Conservation (phyloP, 257 asterid genomes). For the Anisodus tanguticus region DNA sequence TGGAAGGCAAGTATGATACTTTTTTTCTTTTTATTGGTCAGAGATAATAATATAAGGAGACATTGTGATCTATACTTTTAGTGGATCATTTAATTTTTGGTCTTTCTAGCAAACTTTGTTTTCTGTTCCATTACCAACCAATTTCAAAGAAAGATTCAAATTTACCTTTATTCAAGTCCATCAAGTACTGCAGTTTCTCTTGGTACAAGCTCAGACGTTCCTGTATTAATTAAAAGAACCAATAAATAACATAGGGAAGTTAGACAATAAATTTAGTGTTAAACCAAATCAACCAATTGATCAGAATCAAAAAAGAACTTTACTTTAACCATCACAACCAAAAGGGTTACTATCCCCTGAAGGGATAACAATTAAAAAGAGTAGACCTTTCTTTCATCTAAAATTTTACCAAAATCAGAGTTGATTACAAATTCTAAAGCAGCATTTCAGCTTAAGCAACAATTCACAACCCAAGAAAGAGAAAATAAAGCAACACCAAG, state of each 20-base stretch:
- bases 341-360: background rate
- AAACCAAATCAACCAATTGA: background rate
- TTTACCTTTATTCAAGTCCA: slow-evolving; percentile 75
- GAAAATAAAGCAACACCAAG: background rate
- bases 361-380: background rate
- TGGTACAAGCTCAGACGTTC: slow-evolving; percentile 82
- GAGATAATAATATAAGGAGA: background rate
- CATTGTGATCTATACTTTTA: background rate
- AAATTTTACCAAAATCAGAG: background rate
- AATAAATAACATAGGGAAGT: background rate
- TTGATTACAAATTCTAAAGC: background rate
- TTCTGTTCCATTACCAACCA: slow-evolving; percentile 3
- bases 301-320: background rate
- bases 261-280: slow-evolving; percentile 27
- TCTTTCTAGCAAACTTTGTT: background rate
- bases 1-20: background rate
- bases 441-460: background rate
- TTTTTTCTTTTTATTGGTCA: background rate
- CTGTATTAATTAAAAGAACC: slow-evolving; percentile 40
- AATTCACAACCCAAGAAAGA: slow-evolving; percentile 13
- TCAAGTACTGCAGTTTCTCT: slow-evolving; percentile 74
- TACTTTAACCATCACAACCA: slow-evolving; percentile 14
- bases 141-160: background rate
- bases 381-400: background rate
- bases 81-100: background rate